Percentiles rank a stretch among this genome's conserved stretches.
These are phyloP conservation scores for Colletotrichum musicola DNA, from an alignment of 2,329 filamentous ascomycete species.

Conservation along the genomic window DNA sequence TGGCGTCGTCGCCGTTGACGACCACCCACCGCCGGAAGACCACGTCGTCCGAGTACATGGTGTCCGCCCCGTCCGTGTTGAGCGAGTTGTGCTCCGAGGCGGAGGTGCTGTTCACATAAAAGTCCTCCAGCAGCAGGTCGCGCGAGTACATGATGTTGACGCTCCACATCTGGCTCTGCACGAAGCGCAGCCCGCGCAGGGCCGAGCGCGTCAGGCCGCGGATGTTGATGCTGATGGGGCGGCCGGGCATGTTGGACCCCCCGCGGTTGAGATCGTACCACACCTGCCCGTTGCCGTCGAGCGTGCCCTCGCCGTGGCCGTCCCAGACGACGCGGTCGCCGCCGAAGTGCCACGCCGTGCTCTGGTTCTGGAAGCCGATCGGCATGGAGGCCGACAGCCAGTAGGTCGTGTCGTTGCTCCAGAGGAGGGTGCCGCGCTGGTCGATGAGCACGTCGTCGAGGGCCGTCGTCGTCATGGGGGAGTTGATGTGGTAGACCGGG, in stretches of 20 bases:
- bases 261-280: slow-evolving; percentile 68
- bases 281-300: slow-evolving; percentile 70
- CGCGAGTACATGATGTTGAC: slow-evolving; percentile 65
- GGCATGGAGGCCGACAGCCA: slow-evolving; percentile 65
- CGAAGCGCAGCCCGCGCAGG: slow-evolving; percentile 61
- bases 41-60: slow-evolving; percentile 65
- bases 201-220: slow-evolving; percentile 59
- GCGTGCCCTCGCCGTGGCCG: slow-evolving; percentile 63
- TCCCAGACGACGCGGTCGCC: slow-evolving; percentile 63
- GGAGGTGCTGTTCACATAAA: slow-evolving; percentile 65
- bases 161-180: slow-evolving; percentile 73
- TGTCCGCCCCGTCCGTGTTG: slow-evolving; percentile 62
- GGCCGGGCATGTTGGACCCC: slow-evolving; percentile 58
- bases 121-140: slow-evolving; percentile 61
- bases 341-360: slow-evolving; percentile 66
- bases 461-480: slow-evolving; percentile 50
- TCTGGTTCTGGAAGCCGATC: slow-evolving; percentile 68
- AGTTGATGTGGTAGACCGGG: slow-evolving; percentile 50
- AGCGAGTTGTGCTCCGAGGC: slow-evolving; percentile 47
- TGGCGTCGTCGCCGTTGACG: slow-evolving; percentile 65
- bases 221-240: slow-evolving; percentile 65
- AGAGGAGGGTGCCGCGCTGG: slow-evolving; percentile 53
- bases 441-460: slow-evolving; percentile 58
- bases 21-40: slow-evolving; percentile 64
- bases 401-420: slow-evolving; percentile 61